A percentile compares a stretch with the other conserved stretches of the same genome.
Conservation (phyloP, 768 basidiomycete species). For the Suillus cothurnatus region DNA sequence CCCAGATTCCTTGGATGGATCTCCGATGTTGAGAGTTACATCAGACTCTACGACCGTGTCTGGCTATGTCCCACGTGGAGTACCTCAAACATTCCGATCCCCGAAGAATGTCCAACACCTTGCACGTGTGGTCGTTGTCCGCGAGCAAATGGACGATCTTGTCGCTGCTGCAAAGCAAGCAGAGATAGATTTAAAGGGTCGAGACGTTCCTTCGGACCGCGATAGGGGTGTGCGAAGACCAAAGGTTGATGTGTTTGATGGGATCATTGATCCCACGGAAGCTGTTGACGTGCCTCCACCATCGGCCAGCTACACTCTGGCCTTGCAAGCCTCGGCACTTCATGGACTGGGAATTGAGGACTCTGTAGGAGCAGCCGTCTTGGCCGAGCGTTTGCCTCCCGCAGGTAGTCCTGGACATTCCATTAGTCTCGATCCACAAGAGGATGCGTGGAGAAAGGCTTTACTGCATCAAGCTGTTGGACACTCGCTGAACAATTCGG, state of each 20-base stretch:
- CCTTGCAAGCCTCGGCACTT: conserved; percentile 72
- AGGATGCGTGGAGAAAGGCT: conserved; percentile 76
- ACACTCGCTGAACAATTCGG: conserved; percentile 66
- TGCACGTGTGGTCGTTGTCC: conserved; percentile 78
- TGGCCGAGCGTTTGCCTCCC: conserved; percentile 75
- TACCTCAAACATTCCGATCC: conserved; percentile 36
- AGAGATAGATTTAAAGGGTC: conserved; percentile 68
- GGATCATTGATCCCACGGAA: conserved; percentile 83
- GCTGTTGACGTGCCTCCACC: conserved; percentile 77
- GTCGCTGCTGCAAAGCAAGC: conserved; percentile 72
- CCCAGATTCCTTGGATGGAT: conserved; percentile 41
- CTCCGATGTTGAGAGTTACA: conserved; percentile 62
- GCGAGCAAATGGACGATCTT: conserved; percentile 79
- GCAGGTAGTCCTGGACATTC: conserved; percentile 63
- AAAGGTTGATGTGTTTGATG: conserved; percentile 43
- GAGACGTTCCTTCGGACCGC: conserved; percentile 49
- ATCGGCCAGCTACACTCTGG: conserved; percentile 68
- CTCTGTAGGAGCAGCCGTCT: conserved; percentile 72
- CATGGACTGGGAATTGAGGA: conserved; percentile 75
- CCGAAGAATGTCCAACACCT: conserved; percentile 39
- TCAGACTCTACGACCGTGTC: conserved; percentile 62
- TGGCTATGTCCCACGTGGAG: conserved; percentile 41
- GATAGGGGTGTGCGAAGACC: conserved; percentile 41
- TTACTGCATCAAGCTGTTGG: conserved; percentile 78
- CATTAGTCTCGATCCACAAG: conserved; percentile 48